These are phyloP conservation scores for Casuarina cunninghamiana DNA, from an alignment of 306 rosid genomes.

Conservation along the genomic window DNA sequence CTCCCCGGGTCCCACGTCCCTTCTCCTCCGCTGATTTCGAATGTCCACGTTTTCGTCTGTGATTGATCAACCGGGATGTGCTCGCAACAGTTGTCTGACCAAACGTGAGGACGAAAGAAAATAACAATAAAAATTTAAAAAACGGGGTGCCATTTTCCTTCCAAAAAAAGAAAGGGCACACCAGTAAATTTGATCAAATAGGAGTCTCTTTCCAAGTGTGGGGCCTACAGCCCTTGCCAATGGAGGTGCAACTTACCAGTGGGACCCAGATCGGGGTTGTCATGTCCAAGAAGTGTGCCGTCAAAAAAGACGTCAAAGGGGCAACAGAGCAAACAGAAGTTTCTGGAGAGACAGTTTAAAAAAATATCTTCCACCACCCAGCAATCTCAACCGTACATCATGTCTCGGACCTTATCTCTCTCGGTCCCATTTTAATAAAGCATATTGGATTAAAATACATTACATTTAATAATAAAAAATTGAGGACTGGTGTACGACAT, in stretches of 20 bases:
- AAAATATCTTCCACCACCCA: conserved; percentile 55
- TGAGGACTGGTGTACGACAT: not conserved
- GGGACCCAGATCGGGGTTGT: conserved; percentile 8
- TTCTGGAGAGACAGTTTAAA: conserved; percentile 64
- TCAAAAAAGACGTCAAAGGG: conserved; percentile 27
- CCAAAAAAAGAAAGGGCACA: not conserved
- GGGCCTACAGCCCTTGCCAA: not conserved
- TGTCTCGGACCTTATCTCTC: not conserved
- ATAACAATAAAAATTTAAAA: not conserved
- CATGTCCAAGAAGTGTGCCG: not conserved
- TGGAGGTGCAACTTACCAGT: not conserved
- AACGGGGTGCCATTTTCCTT: no score
- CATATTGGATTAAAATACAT: not conserved
- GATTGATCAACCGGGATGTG: no score
- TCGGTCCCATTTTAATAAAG: not conserved
- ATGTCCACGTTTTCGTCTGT: no score
- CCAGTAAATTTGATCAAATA: not conserved
- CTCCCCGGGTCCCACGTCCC: no score
- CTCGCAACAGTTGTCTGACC: no score
- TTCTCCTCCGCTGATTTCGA: no score
- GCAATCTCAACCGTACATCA: conserved; percentile 67
- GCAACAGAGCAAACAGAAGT: conserved; percentile 51
- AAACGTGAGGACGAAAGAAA: not conserved
- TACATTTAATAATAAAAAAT: not conserved
- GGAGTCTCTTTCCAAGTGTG: not conserved